phyloP scores from a whole-genome alignment of 2,329 filamentous ascomycete genomes.

The Cladorrhinum sp. region DNA sequence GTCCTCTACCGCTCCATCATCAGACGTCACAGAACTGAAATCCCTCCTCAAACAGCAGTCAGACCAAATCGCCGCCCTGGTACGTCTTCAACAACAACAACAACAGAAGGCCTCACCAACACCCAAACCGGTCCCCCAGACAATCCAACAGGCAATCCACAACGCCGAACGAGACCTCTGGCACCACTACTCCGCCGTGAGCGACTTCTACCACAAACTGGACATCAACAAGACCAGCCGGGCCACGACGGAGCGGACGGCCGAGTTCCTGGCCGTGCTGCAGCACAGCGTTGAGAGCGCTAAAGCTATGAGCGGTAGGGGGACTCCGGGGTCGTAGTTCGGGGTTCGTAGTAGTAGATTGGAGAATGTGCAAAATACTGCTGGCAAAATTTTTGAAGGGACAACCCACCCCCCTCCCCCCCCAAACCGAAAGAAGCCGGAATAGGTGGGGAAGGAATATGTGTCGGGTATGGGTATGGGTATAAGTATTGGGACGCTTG shows the following conservation, averaged over 20 bases:
- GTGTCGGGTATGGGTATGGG: no score
- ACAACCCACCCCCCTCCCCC: no score
- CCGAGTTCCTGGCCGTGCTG: conserved; percentile 13
- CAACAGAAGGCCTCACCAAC: not conserved
- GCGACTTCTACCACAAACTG: conserved; percentile 17
- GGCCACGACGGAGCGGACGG: conserved; percentile 17
- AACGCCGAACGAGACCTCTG: conserved; percentile 21
- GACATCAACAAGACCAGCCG: not conserved
- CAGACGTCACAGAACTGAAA: conserved; percentile 4
- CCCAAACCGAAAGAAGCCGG: no score
- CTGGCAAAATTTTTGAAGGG: no score
- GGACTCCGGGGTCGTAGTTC: not conserved
- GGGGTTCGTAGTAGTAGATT: no score
- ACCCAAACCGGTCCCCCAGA: conserved; percentile 9
- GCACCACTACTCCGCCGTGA: conserved; percentile 13
- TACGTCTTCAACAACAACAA: not conserved
- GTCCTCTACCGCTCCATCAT: not conserved
- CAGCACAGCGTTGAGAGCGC: not conserved
- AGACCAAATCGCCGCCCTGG: conserved; percentile 11
- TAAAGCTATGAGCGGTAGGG: not conserved
- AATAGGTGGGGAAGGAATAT: no score
- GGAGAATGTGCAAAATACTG: no score
- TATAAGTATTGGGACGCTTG: no score
- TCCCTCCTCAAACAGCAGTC: conserved; percentile 17
- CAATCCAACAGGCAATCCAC: conserved; percentile 19